Percentiles rank a stretch among this genome's conserved stretches.
Conservation (phyloP, 371 early-diverging fungal genomes). For the Lichtheimia ramosa region DNA sequence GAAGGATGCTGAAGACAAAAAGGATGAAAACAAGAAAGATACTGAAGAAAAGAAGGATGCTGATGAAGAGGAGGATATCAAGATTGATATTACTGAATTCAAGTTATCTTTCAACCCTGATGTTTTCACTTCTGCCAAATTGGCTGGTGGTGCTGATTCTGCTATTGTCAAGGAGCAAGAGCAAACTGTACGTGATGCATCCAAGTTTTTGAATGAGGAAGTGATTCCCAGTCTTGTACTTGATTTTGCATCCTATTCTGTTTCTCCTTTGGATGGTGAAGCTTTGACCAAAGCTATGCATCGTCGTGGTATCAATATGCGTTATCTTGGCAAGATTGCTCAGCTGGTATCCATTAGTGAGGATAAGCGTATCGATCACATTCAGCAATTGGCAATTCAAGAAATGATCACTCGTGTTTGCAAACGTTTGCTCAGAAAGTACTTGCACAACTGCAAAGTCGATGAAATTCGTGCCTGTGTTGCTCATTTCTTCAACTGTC, state of each 20-base stretch:
- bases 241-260: conserved; percentile 73
- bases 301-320: conserved; percentile 95
- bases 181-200: conserved; percentile 71
- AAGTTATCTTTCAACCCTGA: conserved; percentile 81
- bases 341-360: conserved; percentile 57
- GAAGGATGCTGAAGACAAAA: conserved; percentile 31
- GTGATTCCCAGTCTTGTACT: conserved; percentile 73
- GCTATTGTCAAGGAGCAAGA: conserved; percentile 38
- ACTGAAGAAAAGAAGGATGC: conserved; percentile 33
- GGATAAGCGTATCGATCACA: conserved; percentile 57
- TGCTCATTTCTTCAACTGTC: conserved; percentile 82
- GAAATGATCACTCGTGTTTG: conserved; percentile 88
- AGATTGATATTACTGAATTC: conserved; percentile 64
- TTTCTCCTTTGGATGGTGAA: conserved; percentile 81
- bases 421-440: conserved; percentile 80
- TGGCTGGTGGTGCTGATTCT: conserved; percentile 27
- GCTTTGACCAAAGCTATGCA: conserved; percentile 86
- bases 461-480: conserved; percentile 65
- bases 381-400: conserved; percentile 57
- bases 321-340: conserved; percentile 85
- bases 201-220: conserved; percentile 71
- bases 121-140: conserved; percentile 64
- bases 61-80: conserved; percentile 52
- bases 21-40: conserved; percentile 40
- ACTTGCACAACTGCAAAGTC: conserved; percentile 57